Evolutionary conservation across 345 rosid species (phyloP).

Genomic region (Eucalyptus virginea): DNA sequence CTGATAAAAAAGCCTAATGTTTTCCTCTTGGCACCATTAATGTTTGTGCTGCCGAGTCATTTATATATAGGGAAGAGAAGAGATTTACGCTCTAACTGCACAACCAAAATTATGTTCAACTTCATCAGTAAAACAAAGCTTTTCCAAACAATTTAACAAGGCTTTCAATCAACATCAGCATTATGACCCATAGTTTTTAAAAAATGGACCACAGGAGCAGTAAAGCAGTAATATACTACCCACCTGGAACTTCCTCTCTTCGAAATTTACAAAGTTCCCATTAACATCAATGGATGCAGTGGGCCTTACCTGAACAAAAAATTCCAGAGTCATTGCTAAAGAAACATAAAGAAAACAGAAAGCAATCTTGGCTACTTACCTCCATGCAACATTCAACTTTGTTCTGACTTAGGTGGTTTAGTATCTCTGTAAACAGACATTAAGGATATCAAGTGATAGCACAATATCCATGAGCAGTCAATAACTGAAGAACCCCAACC

Average conservation of each 20-base stretch:
- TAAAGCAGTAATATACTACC: neutral
- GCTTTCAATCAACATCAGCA: neutral
- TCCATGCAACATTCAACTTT: constrained; percentile 43
- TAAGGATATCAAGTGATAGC: constrained; percentile 10
- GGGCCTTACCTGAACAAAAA: constrained; percentile 13
- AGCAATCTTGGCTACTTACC: constrained; percentile 17
- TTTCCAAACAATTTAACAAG: neutral
- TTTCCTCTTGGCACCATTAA: neutral
- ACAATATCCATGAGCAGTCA: neutral
- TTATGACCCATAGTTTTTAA: neutral
- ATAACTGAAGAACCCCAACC: neutral
- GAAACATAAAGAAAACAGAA: neutral
- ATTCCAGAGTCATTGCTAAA: neutral
- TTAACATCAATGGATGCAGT: neutral
- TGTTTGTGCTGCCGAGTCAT: neutral
- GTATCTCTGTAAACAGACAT: constrained; percentile 29
- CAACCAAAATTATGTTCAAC: neutral
- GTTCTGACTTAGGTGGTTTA: constrained; percentile 35
- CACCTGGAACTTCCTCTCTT: neutral
- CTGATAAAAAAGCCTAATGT: neutral
- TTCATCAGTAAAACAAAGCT: neutral
- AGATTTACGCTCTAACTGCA: neutral
- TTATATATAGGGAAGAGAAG: neutral
- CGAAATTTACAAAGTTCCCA: neutral
- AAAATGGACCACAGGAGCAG: neutral